Conservation (phyloP, 2,329 filamentous ascomycete species). For the Monilinia polystroma region DNA sequence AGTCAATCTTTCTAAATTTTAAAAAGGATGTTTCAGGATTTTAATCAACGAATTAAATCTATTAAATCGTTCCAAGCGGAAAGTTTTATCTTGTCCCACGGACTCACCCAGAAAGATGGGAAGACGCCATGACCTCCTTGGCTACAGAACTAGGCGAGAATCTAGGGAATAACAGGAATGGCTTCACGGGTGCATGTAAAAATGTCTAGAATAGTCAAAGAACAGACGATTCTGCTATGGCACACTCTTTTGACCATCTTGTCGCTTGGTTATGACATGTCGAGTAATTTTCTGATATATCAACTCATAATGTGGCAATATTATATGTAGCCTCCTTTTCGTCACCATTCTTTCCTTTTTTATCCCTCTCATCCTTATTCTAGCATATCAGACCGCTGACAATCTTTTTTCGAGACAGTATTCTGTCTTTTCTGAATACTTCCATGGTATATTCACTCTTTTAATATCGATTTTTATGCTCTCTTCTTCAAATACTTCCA, state of each 20-base stretch:
- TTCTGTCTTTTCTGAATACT: neutral
- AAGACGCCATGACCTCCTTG: conserved; percentile 5
- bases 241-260: neutral
- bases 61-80: neutral
- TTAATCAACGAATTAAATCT: conserved; percentile 1
- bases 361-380: neutral
- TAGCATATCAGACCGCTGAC: conserved; percentile 5
- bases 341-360: neutral
- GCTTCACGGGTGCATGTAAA: neutral
- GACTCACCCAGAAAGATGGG: conserved; percentile 9
- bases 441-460: neutral
- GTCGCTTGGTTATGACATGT: neutral
- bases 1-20: neutral
- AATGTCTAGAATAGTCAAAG: conserved; percentile 8
- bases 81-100: neutral
- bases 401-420: neutral
- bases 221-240: neutral
- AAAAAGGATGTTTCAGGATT: neutral
- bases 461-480: neutral
- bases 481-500: neutral
- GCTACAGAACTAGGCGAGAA: neutral
- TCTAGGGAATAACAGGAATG: neutral
- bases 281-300: conserved; percentile 13
- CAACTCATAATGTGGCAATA: neutral
- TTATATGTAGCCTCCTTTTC: conserved; percentile 13